Evolutionary conservation across 768 basidiomycete species (phyloP).

Genomic region (Boletus bicolor): DNA sequence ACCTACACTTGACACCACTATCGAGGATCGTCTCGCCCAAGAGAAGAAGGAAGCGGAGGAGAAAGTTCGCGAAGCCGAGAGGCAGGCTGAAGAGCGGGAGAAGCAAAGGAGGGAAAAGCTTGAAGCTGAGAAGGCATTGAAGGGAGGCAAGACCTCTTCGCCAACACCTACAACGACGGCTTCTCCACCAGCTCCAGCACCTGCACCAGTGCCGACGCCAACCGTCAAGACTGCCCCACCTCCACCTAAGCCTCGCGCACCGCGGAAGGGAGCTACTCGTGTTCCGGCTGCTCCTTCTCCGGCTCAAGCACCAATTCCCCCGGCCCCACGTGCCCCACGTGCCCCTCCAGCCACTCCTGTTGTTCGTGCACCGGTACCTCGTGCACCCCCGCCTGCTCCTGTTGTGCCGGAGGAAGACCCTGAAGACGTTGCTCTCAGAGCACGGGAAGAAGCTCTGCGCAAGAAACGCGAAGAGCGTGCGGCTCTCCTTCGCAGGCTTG

Average conservation of each 20-base stretch:
- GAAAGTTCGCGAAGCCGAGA: constrained; percentile 73
- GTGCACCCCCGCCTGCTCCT: constrained; percentile 38
- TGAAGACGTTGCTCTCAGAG: constrained; percentile 69
- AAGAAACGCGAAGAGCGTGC: constrained; percentile 73
- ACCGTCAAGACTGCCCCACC: constrained; percentile 38
- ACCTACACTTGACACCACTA: constrained; percentile 66
- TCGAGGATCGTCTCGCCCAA: constrained; percentile 78
- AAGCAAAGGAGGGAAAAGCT: constrained; percentile 66
- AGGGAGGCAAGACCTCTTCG: constrained; percentile 43
- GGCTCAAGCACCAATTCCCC: constrained; percentile 20
- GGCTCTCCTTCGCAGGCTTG: constrained; percentile 65
- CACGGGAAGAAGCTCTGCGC: constrained; percentile 65
- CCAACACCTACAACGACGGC: constrained; percentile 45
- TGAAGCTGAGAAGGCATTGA: constrained; percentile 67
- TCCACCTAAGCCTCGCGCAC: constrained; percentile 28
- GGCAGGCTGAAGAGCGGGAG: constrained; percentile 78
- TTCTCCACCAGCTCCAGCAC: constrained; percentile 38
- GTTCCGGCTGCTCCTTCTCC: constrained; percentile 21
- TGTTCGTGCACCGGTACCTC: constrained; percentile 30
- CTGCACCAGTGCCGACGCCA: constrained; percentile 34
- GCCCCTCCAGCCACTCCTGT: constrained; percentile 8
- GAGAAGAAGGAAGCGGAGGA: constrained; percentile 93
- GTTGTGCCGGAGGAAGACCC: constrained; percentile 58
- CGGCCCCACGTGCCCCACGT: constrained; percentile 18
- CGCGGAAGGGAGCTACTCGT: constrained; percentile 17